Percentiles rank a stretch among this genome's conserved stretches.
Evolutionary conservation across 148 eudicot species (phyloP).

Genomic region (Salicornia ramosissima): DNA sequence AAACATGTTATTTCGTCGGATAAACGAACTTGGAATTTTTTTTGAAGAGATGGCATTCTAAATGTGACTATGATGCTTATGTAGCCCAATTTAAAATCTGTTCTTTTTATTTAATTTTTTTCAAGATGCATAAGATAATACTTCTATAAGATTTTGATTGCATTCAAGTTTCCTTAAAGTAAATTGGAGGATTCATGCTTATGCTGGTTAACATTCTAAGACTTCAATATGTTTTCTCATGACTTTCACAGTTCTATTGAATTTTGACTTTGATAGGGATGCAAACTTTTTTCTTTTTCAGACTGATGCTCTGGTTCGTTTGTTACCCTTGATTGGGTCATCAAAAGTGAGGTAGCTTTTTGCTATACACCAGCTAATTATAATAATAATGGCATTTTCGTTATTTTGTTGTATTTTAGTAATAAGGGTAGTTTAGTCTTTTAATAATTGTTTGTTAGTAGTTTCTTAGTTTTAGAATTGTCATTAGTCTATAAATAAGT

Average conservation of each 20-base stretch:
- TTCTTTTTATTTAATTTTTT: background rate
- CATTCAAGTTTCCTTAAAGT: background rate
- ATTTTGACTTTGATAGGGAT: background rate
- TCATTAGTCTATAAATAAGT: too few relatives aligned
- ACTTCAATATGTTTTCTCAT: background rate
- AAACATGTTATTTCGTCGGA: too few relatives aligned
- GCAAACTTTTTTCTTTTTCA: conserved; percentile 32
- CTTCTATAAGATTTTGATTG: background rate
- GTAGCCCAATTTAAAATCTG: background rate
- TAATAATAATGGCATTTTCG: too few relatives aligned
- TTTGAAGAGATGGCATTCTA: background rate
- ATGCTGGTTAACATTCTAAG: background rate
- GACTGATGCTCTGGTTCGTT: conserved; percentile 79
- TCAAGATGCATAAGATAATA: background rate
- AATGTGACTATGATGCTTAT: background rate
- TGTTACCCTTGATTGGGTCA: conserved; percentile 92
- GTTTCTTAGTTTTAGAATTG: too few relatives aligned
- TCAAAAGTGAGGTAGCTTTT: conserved; percentile 62
- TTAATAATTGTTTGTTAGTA: too few relatives aligned
- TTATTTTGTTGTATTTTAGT: too few relatives aligned
- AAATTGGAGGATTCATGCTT: background rate
- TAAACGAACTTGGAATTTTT: background rate
- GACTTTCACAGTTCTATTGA: background rate
- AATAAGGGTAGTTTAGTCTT: too few relatives aligned
- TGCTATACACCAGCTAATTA: too few relatives aligned